Percentiles rank a stretch among this genome's conserved stretches.
These are phyloP conservation scores for Monosporascus sp. DNA, from an alignment of 2,329 filamentous ascomycete genomes.

Conservation along the genomic window DNA sequence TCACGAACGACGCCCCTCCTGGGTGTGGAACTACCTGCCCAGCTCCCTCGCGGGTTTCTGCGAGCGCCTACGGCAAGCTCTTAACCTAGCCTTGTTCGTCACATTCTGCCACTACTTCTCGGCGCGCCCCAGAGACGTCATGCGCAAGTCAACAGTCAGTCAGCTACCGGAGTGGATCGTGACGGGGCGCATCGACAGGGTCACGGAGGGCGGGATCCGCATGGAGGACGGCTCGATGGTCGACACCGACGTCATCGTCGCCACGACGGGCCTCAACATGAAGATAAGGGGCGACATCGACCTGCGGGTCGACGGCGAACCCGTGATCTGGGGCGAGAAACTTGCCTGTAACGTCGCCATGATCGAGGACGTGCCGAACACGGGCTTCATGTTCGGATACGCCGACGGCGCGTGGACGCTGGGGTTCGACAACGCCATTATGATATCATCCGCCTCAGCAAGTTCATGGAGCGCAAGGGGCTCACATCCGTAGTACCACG, in stretches of 20 bases:
- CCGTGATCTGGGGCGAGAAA: slow-evolving; percentile 41
- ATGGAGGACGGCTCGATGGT: slow-evolving; percentile 45
- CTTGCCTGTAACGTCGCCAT: slow-evolving; percentile 61
- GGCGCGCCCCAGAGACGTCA: slow-evolving; percentile 36
- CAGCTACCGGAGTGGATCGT: slow-evolving; percentile 49
- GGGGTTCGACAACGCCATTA: slow-evolving; percentile 50
- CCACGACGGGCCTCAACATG: slow-evolving; percentile 62
- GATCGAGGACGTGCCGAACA: slow-evolving; percentile 63
- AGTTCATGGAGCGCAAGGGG: slow-evolving; percentile 34
- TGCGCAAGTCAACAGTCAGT: slow-evolving; percentile 40
- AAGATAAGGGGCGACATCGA: slow-evolving; percentile 49
- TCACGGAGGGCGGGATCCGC: slow-evolving; percentile 42
- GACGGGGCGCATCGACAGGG: slow-evolving; percentile 47
- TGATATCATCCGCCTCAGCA: slow-evolving; percentile 45
- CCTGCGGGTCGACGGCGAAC: slow-evolving; percentile 49
- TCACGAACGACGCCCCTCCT: slow-evolving; percentile 36
- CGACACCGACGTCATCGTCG: slow-evolving; percentile 62
- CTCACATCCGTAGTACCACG: no score
- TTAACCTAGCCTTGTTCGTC: slow-evolving; percentile 25
- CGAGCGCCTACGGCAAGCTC: not conserved
- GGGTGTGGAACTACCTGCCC: slow-evolving; percentile 37
- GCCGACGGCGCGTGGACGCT: slow-evolving; percentile 63
- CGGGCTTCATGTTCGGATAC: slow-evolving; percentile 58
- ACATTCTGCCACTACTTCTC: slow-evolving; percentile 48
- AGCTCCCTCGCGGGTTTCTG: not conserved